Evolutionary conservation across 2,329 filamentous ascomycete genomes (phyloP), one percentile per base, ranked within the genome.

Genomic region (Claviceps spartinae): DNA sequence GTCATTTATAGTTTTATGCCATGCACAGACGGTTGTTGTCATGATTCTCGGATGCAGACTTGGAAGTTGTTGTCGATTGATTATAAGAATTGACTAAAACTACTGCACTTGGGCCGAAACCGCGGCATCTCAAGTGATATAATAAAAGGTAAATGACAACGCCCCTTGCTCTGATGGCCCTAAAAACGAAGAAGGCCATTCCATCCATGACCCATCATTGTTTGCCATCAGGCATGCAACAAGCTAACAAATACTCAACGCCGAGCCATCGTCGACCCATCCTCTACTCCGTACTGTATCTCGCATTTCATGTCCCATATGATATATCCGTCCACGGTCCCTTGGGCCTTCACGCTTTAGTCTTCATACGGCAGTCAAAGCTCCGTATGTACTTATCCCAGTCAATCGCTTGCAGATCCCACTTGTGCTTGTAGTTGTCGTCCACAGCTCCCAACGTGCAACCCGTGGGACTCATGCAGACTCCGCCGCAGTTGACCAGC

Each of bases 381-480:
- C 65, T 68, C 49, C 53, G 56, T 49, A 69, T 60, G 20, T 66
- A 52, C n/a, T 53, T 64, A 47, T 73, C 61, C 76, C 75, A 78
- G 47, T 62, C 52, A 46, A 75, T 70, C 30, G 63, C 64, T 26
- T 66, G 63, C 49, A 78, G 58, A 59, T 78, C 68, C 61, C 65
- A 72, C 63, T 76, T 77, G 66, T 74, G 52, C 52, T 64, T 59
- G 58, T 71, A 73, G 55, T 62, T 57, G 56, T 69, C 77, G 57
- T 69, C 67, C 48, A 79, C 65, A 7, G 66, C 59, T 38, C 75
- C 76, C 54, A 75, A 68, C 0, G 75, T 77, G 64, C 76, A 79
- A 38, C 75, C 76, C 45, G 70, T 72, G 2, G 74, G 74, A 47
- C 74, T 76, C 4, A 50, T 71, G 67, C 75, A 79, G 54, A 70